A percentile compares a stretch with the other conserved stretches of the same genome.
Conservation (phyloP, 1,284 basidiomycete genomes). For the Inonotus obliquus region DNA sequence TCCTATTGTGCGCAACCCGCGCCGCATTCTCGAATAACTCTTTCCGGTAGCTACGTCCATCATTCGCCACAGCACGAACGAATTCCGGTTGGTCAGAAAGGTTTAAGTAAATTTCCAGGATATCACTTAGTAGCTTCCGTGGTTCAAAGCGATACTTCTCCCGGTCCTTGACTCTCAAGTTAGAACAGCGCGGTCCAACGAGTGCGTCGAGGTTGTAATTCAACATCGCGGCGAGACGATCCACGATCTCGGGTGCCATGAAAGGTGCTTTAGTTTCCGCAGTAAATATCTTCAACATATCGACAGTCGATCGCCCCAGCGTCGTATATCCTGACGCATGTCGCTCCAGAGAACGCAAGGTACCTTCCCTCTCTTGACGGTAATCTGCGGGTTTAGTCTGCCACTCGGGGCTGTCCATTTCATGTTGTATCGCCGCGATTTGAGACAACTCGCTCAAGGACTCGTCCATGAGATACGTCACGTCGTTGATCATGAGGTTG, state of each 20-base stretch:
- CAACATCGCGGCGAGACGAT: constrained; percentile 93
- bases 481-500: constrained; percentile 99
- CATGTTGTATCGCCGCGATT: constrained; percentile 81
- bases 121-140: constrained; percentile 76
- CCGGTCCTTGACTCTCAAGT: constrained; percentile 82
- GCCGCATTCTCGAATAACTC: constrained; percentile 83
- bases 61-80: constrained; percentile 84
- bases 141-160: constrained; percentile 92
- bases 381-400: constrained; percentile 61
- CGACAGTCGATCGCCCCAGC: constrained; percentile 84
- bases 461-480: constrained; percentile 97
- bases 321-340: constrained; percentile 84
- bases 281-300: constrained; percentile 88
- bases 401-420: constrained; percentile 82
- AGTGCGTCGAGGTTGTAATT: constrained; percentile 92
- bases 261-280: constrained; percentile 90
- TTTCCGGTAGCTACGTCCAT: constrained; percentile 88
- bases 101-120: constrained; percentile 91
- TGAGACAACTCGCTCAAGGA: constrained; percentile 86
- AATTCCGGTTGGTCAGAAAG: constrained; percentile 80
- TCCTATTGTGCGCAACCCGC: constrained; percentile 59
- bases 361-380: constrained; percentile 80
- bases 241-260: constrained; percentile 95
- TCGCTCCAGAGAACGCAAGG: constrained; percentile 75
- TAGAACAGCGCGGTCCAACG: constrained; percentile 80